phyloP scores from a whole-genome alignment of 176 grass and related monocot genomes.

The Ensete glaucum region DNA sequence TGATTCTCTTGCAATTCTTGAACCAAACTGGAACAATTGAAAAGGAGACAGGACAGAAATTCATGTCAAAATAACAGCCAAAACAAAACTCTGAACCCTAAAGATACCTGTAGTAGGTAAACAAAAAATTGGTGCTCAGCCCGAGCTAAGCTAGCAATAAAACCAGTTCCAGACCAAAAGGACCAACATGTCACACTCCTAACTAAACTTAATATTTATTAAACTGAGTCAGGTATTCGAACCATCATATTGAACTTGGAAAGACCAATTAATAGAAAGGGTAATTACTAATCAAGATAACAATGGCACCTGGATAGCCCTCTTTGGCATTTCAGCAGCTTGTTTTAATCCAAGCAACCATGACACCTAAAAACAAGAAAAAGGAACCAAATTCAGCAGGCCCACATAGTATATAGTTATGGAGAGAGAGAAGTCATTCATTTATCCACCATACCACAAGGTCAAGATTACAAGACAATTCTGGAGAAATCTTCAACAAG shows the following conservation, averaged over 20 bases:
- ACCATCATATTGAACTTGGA: background rate
- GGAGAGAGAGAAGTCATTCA: background rate
- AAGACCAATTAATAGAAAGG: background rate
- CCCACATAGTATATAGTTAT: background rate
- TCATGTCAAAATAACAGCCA: background rate
- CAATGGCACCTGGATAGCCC: constrained; percentile 78
- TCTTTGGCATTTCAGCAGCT: constrained; percentile 69
- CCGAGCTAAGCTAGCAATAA: no score
- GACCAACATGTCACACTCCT: no score
- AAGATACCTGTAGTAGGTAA: no score
- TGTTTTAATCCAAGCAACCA: constrained; percentile 61
- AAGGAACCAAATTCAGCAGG: constrained; percentile 11
- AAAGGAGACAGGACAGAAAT: background rate
- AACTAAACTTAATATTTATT: no score
- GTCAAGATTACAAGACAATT: background rate
- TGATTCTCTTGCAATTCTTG: constrained; percentile 83
- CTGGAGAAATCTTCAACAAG: background rate
- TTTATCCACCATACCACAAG: background rate
- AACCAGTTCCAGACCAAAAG: no score
- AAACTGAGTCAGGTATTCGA: background rate
- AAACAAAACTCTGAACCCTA: no score
- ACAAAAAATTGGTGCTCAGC: no score
- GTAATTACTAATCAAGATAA: constrained; percentile 3
- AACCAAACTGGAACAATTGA: constrained; percentile 51
- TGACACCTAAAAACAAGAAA: constrained; percentile 47